Evolutionary conservation across 2,329 filamentous ascomycete genomes (phyloP).

Genomic region (Fusarium circinatum): DNA sequence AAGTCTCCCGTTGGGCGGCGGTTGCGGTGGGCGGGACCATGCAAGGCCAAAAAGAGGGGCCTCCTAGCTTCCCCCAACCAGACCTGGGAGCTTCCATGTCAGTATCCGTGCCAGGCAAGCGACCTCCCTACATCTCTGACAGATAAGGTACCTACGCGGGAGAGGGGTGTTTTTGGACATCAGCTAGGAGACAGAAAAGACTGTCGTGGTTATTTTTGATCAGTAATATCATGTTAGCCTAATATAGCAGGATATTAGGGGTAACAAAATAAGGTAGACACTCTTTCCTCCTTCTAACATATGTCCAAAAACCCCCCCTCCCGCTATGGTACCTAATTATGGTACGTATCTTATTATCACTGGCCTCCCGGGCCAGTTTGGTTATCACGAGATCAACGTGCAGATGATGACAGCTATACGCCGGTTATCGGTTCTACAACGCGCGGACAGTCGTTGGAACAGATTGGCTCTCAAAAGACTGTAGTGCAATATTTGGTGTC

Average conservation of each 20-base stretch:
- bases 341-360: conserved; percentile 26
- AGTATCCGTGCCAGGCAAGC: not conserved
- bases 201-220: too few relatives aligned
- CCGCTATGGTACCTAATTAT: too few relatives aligned
- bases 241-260: too few relatives aligned
- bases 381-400: not conserved
- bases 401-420: not conserved
- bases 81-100: not conserved
- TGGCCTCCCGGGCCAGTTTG: not conserved
- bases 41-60: conserved; percentile 23
- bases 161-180: too few relatives aligned
- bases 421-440: not conserved
- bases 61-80: not conserved
- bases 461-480: not conserved
- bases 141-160: too few relatives aligned
- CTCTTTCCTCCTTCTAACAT: too few relatives aligned
- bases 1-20: conserved; percentile 3
- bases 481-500: not conserved
- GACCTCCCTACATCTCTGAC: not conserved
- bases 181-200: too few relatives aligned
- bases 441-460: not conserved
- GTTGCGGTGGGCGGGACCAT: conserved; percentile 10
- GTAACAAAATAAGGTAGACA: too few relatives aligned
- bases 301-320: too few relatives aligned
- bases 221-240: too few relatives aligned